phyloP scores from a whole-genome alignment of 1,139 yeast genomes.

The Kodamaea sp. region DNA sequence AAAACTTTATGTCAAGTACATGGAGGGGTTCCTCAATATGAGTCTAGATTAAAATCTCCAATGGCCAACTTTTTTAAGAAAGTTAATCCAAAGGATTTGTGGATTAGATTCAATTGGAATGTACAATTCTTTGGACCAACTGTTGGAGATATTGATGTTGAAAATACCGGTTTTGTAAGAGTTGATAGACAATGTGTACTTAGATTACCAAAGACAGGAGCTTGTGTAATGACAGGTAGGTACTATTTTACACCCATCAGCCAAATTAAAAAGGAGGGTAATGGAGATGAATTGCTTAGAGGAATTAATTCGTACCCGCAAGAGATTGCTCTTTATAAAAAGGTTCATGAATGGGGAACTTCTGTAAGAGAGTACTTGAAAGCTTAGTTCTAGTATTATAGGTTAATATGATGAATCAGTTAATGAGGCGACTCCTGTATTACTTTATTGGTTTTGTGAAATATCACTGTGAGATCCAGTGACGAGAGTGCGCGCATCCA shows the following conservation, averaged over 20 bases:
- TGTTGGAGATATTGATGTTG: conserved; percentile 34
- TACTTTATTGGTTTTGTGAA: too few relatives aligned
- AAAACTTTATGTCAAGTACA: conserved; percentile 40
- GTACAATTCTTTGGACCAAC: conserved; percentile 32
- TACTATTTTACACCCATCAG: conserved; percentile 40
- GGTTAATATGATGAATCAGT: too few relatives aligned
- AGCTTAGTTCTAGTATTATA: neutral
- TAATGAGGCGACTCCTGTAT: neutral
- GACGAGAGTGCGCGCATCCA: too few relatives aligned
- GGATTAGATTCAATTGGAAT: conserved; percentile 43
- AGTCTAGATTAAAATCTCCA: conserved; percentile 27
- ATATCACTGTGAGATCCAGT: too few relatives aligned
- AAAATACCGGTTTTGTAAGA: conserved; percentile 34
- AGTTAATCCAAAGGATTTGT: conserved; percentile 33
- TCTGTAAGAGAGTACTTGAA: conserved; percentile 50
- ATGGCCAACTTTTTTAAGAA: conserved; percentile 41
- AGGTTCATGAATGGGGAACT: conserved; percentile 60
- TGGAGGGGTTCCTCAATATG: conserved; percentile 42
- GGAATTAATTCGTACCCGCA: conserved; percentile 63
- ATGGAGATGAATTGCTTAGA: conserved; percentile 42
- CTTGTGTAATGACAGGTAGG: conserved; percentile 39
- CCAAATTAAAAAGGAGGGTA: conserved; percentile 35
- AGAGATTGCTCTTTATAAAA: conserved; percentile 56
- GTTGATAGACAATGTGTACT: conserved; percentile 42
- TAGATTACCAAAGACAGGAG: conserved; percentile 37